These are phyloP conservation scores for Clarireedia homoeocarpa DNA, from an alignment of 2,329 filamentous ascomycete species.

Conservation along the genomic window DNA sequence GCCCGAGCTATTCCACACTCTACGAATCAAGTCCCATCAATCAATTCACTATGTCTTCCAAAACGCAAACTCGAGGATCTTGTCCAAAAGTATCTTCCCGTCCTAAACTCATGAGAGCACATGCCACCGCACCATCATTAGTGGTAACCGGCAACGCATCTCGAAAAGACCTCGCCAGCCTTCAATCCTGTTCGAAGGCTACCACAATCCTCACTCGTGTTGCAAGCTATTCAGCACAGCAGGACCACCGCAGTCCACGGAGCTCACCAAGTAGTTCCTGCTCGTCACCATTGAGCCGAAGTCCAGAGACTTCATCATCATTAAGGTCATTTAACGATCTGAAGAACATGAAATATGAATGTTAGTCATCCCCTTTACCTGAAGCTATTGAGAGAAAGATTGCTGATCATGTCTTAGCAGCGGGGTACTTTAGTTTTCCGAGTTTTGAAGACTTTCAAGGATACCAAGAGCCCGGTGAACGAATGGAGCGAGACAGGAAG, in stretches of 20 bases:
- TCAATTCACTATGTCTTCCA: conserved; percentile 29
- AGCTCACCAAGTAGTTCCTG: conserved; percentile 9
- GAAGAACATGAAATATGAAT: conserved; percentile 4
- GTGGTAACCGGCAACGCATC: conserved; percentile 48
- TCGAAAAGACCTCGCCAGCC: conserved; percentile 41
- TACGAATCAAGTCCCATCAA: not conserved
- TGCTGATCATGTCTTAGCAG: conserved; percentile 26
- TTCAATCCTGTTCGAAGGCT: conserved; percentile 42
- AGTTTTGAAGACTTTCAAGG: conserved; percentile 62
- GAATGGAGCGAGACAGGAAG: conserved; percentile 11
- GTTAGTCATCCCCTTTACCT: conserved; percentile 1
- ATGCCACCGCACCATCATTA: conserved; percentile 50
- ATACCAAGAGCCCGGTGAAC: conserved; percentile 34
- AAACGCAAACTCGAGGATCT: conserved; percentile 31
- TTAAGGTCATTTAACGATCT: conserved; percentile 14
- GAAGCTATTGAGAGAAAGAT: not conserved
- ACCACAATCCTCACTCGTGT: conserved; percentile 48
- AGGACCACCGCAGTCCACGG: conserved; percentile 23
- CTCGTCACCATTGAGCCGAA: conserved; percentile 6
- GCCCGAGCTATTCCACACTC: not conserved
- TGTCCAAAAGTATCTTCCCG: conserved; percentile 35
- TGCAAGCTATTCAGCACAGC: conserved; percentile 40
- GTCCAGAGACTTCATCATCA: conserved; percentile 18
- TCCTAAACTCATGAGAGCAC: conserved; percentile 46
- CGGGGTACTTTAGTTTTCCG: conserved; percentile 65